Evolutionary conservation across 768 basidiomycete genomes (phyloP).

Genomic region (Bullera alba): DNA sequence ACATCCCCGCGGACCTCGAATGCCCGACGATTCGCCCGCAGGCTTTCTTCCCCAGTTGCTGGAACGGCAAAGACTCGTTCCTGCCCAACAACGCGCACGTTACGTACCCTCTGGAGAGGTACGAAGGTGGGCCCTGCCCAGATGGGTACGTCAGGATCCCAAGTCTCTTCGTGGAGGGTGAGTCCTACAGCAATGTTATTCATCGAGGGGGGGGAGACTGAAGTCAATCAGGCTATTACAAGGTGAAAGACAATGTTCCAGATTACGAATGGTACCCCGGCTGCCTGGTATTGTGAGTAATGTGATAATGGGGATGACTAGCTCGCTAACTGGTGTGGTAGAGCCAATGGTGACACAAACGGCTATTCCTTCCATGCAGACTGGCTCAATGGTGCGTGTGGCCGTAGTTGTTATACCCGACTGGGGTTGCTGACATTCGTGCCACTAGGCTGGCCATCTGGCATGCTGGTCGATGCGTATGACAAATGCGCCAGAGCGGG

Average conservation of each 20-base stretch:
- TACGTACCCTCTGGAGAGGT: conserved; percentile 12
- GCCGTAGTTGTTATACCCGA: neutral
- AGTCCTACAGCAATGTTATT: neutral
- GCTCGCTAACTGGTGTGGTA: neutral
- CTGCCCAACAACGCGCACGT: conserved; percentile 25
- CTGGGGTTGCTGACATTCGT: neutral
- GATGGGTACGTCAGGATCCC: conserved; percentile 20
- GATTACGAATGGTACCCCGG: conserved; percentile 34
- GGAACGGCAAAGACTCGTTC: conserved; percentile 26
- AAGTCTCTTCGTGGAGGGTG: conserved; percentile 23
- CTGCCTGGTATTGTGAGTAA: conserved; percentile 24
- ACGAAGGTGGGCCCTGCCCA: conserved; percentile 19
- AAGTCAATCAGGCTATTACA: conserved; percentile 16
- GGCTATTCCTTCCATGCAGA: conserved; percentile 24
- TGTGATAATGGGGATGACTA: neutral
- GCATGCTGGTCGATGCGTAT: conserved; percentile 21
- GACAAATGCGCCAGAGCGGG: conserved; percentile 10
- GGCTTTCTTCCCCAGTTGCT: conserved; percentile 23
- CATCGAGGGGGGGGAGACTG: neutral
- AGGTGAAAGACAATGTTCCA: conserved; percentile 7
- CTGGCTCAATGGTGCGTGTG: conserved; percentile 21
- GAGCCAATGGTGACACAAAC: conserved; percentile 22
- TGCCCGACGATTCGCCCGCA: conserved; percentile 5
- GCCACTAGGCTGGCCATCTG: conserved; percentile 13
- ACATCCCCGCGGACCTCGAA: conserved; percentile 11